Conservation (phyloP, 2,329 filamentous ascomycete species). For the Dryadomyces quercus-mongolicae region DNA sequence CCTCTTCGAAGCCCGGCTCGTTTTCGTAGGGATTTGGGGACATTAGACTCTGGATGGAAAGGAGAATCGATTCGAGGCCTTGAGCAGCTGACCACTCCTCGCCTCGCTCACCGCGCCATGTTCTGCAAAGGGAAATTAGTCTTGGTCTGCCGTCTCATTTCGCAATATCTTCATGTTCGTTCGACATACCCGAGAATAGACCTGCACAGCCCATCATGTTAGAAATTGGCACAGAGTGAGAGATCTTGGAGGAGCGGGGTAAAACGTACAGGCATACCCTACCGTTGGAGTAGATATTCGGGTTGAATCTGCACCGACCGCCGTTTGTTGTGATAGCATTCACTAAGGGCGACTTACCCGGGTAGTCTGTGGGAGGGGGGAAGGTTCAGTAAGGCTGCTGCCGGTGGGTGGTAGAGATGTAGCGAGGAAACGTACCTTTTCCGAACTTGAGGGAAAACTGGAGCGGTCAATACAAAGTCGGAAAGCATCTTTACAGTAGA, state of each 20-base stretch:
- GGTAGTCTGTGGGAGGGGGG: slow-evolving; percentile 54
- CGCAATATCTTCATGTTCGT: neutral
- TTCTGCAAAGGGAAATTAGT: slow-evolving; percentile 39
- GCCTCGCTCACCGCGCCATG: slow-evolving; percentile 80
- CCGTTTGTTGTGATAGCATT: slow-evolving; percentile 73
- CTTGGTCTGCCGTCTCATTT: neutral
- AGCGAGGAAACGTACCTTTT: slow-evolving; percentile 39
- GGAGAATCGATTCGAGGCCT: slow-evolving; percentile 82
- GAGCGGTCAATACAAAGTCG: neutral
- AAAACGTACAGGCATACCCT: slow-evolving; percentile 77
- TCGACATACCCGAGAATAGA: slow-evolving; percentile 68
- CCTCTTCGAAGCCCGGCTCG: slow-evolving; percentile 82
- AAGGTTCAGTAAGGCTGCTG: slow-evolving; percentile 3
- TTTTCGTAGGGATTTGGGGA: slow-evolving; percentile 90
- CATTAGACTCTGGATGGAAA: slow-evolving; percentile 95
- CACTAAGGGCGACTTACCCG: slow-evolving; percentile 50
- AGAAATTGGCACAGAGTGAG: neutral
- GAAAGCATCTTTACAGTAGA: too few relatives aligned
- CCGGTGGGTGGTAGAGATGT: neutral
- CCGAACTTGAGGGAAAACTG: slow-evolving; percentile 70
- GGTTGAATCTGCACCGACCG: slow-evolving; percentile 86
- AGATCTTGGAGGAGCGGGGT: neutral
- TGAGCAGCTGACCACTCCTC: slow-evolving; percentile 97
- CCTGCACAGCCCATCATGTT: slow-evolving; percentile 26
- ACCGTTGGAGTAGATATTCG: slow-evolving; percentile 85